A percentile compares a stretch with the other conserved stretches of the same genome.
These are phyloP conservation scores for Myrmaecium sp. DNA, from an alignment of 2,329 filamentous ascomycete species.

Conservation along the genomic window DNA sequence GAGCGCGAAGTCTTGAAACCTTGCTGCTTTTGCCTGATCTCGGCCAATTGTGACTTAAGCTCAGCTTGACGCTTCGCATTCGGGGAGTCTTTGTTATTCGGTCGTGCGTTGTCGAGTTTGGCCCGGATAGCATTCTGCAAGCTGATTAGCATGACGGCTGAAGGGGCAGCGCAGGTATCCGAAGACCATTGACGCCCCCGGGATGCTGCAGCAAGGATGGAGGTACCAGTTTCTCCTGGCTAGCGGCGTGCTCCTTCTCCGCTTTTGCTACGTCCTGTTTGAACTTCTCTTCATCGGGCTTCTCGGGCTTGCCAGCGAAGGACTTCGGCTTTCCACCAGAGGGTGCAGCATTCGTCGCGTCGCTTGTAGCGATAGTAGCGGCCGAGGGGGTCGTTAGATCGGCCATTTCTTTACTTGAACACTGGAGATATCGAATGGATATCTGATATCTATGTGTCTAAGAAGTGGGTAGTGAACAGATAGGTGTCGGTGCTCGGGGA, in stretches of 20 bases:
- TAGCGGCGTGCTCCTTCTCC: slow-evolving; percentile 70
- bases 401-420: slow-evolving; percentile 17
- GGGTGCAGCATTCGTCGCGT: slow-evolving; percentile 14
- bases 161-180: not conserved
- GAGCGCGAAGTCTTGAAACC: slow-evolving; percentile 69
- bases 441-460: no score
- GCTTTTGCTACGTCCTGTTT: slow-evolving; percentile 63
- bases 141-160: slow-evolving; percentile 7
- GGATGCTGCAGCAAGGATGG: slow-evolving; percentile 3
- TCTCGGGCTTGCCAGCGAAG: slow-evolving; percentile 48
- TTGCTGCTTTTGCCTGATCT: slow-evolving; percentile 76
- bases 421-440: no score
- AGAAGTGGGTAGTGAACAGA: no score
- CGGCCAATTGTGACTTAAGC: slow-evolving; percentile 62
- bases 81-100: slow-evolving; percentile 69
- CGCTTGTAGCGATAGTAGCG: slow-evolving; percentile 16
- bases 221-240: slow-evolving; percentile 53
- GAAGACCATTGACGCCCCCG: slow-evolving; percentile 1
- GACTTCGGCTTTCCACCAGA: slow-evolving; percentile 17
- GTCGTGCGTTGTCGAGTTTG: slow-evolving; percentile 71
- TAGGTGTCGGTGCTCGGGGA: no score
- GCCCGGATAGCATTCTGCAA: slow-evolving; percentile 65
- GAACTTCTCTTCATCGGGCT: slow-evolving; percentile 74
- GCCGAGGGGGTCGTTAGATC: slow-evolving; percentile 21
- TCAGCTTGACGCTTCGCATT: slow-evolving; percentile 70